Conservation (phyloP, 768 basidiomycete species). For the Guyanaporus albipodus region DNA sequence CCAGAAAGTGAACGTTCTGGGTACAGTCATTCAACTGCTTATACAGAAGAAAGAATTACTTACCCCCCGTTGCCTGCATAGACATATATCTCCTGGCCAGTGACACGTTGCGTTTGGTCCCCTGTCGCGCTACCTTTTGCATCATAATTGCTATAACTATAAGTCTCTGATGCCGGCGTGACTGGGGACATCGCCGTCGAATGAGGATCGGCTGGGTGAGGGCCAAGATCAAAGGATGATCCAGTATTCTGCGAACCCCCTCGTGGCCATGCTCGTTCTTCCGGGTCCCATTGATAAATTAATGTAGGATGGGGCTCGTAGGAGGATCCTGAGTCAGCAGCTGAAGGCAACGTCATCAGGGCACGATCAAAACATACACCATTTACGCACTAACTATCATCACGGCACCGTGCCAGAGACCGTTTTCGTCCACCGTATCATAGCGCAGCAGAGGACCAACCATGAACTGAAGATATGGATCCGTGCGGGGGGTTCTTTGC, state of each 20-base stretch:
- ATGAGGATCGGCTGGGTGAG: constrained; percentile 74
- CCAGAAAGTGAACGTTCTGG: constrained; percentile 90
- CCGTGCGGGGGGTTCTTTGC: constrained; percentile 60
- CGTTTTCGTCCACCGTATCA: constrained; percentile 76
- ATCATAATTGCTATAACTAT: constrained; percentile 14
- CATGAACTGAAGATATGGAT: constrained; percentile 86
- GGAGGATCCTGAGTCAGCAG: constrained; percentile 72
- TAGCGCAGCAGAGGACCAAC: constrained; percentile 87
- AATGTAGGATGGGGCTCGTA: constrained; percentile 73
- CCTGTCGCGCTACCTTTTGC: constrained; percentile 15
- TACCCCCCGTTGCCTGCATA: constrained; percentile 56
- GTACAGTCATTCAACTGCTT: not conserved
- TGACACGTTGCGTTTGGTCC: constrained; percentile 40
- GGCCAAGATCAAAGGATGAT: constrained; percentile 51
- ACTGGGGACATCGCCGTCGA: constrained; percentile 39
- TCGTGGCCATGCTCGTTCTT: constrained; percentile 26
- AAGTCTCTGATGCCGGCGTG: constrained; percentile 1
- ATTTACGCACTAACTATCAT: constrained; percentile 79
- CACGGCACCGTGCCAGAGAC: constrained; percentile 84
- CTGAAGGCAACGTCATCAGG: constrained; percentile 31
- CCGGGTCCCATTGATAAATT: constrained; percentile 72
- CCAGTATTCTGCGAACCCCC: constrained; percentile 25
- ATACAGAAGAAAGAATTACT: constrained; percentile 13
- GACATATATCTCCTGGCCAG: constrained; percentile 72
- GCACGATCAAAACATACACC: not conserved